These are phyloP conservation scores for Allium sativum DNA, from an alignment of 106 monocot genomes.

Conservation along the genomic window DNA sequence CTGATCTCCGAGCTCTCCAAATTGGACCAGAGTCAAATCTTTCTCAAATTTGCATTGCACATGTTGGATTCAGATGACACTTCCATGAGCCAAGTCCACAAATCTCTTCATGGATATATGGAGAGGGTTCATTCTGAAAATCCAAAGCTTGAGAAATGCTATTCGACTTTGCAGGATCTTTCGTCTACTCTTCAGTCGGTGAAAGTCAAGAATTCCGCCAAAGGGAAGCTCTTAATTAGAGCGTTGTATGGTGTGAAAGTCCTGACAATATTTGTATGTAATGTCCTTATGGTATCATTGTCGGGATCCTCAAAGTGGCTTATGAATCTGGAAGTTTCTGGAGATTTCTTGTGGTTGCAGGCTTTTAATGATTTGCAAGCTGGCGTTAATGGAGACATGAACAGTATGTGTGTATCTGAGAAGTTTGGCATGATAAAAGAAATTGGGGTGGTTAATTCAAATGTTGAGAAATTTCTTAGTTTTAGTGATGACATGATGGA, in stretches of 20 bases:
- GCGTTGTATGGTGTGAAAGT: conserved; percentile 69
- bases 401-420: neutral
- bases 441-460: conserved; percentile 29
- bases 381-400: conserved; percentile 24
- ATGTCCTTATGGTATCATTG: conserved; percentile 35
- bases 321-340: conserved; percentile 40
- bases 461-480: conserved; percentile 22
- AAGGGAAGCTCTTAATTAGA: conserved; percentile 60
- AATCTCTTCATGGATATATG: conserved; percentile 48
- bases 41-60: conserved; percentile 46
- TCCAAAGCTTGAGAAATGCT: conserved; percentile 36
- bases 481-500: conserved; percentile 9
- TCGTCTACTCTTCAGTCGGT: conserved; percentile 17
- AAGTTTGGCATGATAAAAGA: conserved; percentile 32
- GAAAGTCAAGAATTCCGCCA: conserved; percentile 56
- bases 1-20: conserved; percentile 63
- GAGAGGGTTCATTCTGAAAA: conserved; percentile 15
- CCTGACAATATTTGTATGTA: conserved; percentile 48
- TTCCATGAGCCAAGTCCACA: conserved; percentile 18
- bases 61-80: conserved; percentile 16
- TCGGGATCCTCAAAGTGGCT: conserved; percentile 30
- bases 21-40: conserved; percentile 50
- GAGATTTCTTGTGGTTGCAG: conserved; percentile 48
- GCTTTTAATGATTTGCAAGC: conserved; percentile 44
- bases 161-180: conserved; percentile 27